Evolutionary conservation across 805 yeast genomes (phyloP).

Genomic region (Pichia thaimueangensis): DNA sequence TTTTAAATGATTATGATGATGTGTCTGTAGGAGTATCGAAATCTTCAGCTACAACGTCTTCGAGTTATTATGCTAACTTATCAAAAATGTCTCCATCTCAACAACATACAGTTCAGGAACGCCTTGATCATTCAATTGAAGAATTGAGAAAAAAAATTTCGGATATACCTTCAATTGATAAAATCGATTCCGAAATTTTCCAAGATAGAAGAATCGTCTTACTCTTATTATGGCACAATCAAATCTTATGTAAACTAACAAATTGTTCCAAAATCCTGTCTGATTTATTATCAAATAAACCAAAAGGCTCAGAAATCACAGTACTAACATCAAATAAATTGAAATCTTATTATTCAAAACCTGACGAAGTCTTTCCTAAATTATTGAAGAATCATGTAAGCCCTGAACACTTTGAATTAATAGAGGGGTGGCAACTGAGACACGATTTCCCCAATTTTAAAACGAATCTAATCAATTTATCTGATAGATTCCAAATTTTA

Average conservation of each 20-base stretch:
- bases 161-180: constrained; percentile 16
- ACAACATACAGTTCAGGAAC: neutral
- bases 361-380: constrained; percentile 8
- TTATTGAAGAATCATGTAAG: constrained; percentile 18
- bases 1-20: too few species aligned
- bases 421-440: constrained; percentile 30
- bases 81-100: neutral
- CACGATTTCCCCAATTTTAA: constrained; percentile 25
- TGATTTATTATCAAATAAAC: constrained; percentile 11
- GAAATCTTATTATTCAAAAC: constrained; percentile 14
- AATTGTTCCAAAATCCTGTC: constrained; percentile 20
- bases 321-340: constrained; percentile 25
- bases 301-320: constrained; percentile 19
- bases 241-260: constrained; percentile 23
- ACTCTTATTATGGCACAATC: constrained; percentile 27
- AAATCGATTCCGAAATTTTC: constrained; percentile 18
- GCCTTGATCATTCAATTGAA: neutral
- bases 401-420: constrained; percentile 26
- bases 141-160: constrained; percentile 7
- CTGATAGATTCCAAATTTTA: constrained; percentile 19
- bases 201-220: constrained; percentile 26
- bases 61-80: neutral
- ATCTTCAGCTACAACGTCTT: neutral
- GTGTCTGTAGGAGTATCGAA: too few species aligned
- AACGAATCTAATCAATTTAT: constrained; percentile 24